Conservation (phyloP, 768 basidiomycete species). For the Tylopilus balloui region DNA sequence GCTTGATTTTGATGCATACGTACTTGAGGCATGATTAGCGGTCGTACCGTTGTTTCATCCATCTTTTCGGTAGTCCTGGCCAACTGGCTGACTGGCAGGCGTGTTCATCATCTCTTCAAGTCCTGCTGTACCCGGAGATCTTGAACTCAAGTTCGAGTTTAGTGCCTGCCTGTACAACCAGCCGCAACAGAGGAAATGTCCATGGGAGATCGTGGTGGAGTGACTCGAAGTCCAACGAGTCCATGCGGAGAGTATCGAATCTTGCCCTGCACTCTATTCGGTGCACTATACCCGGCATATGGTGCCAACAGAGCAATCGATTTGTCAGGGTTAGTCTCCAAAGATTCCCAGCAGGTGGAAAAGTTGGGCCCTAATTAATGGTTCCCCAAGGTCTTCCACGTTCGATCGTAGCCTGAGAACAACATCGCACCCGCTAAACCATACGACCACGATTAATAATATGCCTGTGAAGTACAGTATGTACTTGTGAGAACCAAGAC, state of each 20-base stretch:
- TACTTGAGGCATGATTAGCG: no score
- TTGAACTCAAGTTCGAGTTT: no score
- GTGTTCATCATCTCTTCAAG: no score
- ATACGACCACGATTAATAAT: background rate
- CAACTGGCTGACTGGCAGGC: no score
- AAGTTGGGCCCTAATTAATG: conserved; percentile 50
- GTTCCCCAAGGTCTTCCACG: conserved; percentile 43
- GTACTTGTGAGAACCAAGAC: conserved; percentile 54
- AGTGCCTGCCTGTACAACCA: no score
- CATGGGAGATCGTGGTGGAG: conserved; percentile 7
- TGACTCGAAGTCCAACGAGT: conserved; percentile 11
- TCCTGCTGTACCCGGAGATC: no score
- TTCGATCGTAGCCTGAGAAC: conserved; percentile 56
- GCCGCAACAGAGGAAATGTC: no score
- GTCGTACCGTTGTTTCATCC: no score
- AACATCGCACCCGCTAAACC: conserved; percentile 45
- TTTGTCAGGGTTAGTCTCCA: conserved; percentile 50
- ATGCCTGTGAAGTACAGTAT: conserved; percentile 7
- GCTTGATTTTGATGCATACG: no score
- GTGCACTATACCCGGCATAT: conserved; percentile 35
- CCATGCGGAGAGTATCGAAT: conserved; percentile 1
- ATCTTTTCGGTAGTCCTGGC: no score
- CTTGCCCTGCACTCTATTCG: background rate
- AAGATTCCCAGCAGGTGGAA: conserved; percentile 48
- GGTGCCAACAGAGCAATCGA: conserved; percentile 44